Evolutionary conservation across 345 rosid genomes (phyloP).

Genomic region (Moricandia moricandioides): DNA sequence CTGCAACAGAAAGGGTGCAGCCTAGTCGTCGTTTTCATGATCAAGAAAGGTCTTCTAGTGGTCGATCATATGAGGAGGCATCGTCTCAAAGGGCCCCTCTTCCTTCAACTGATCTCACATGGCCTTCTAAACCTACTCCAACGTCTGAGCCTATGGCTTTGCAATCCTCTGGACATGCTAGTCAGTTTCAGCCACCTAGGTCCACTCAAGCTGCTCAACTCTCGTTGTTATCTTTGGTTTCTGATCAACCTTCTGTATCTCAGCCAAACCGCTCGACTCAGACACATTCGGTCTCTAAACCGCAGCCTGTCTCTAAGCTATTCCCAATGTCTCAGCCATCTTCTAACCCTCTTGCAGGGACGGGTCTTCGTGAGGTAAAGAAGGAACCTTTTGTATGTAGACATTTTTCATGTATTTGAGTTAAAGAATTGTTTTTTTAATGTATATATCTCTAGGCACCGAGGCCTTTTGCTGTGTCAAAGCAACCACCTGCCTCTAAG

Average conservation of each 20-base stretch:
- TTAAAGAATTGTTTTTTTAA: background rate
- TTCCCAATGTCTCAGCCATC: slow-evolving; percentile 11
- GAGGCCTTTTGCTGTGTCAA: background rate
- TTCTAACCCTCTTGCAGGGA: background rate
- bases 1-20: slow-evolving; percentile 33
- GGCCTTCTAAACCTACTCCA: slow-evolving; percentile 22
- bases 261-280: slow-evolving; percentile 14
- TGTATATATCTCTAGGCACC: background rate
- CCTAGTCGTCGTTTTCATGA: slow-evolving; percentile 29
- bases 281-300: slow-evolving; percentile 25
- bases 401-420: background rate
- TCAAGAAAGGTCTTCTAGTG: slow-evolving; percentile 11
- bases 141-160: slow-evolving; percentile 3
- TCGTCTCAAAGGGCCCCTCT: slow-evolving; percentile 27
- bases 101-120: slow-evolving; percentile 24
- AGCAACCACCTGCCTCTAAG: background rate
- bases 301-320: slow-evolving; percentile 24
- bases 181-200: slow-evolving; percentile 25
- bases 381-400: background rate
- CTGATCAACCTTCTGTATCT: background rate
- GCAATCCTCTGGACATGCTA: slow-evolving; percentile 25
- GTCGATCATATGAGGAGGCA: slow-evolving; percentile 10
- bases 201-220: slow-evolving; percentile 29
- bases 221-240: slow-evolving; percentile 23
- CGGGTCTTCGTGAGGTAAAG: background rate